Conservation (phyloP, 2,329 filamentous ascomycete species). For the Phyllosticta citrichinensis region DNA sequence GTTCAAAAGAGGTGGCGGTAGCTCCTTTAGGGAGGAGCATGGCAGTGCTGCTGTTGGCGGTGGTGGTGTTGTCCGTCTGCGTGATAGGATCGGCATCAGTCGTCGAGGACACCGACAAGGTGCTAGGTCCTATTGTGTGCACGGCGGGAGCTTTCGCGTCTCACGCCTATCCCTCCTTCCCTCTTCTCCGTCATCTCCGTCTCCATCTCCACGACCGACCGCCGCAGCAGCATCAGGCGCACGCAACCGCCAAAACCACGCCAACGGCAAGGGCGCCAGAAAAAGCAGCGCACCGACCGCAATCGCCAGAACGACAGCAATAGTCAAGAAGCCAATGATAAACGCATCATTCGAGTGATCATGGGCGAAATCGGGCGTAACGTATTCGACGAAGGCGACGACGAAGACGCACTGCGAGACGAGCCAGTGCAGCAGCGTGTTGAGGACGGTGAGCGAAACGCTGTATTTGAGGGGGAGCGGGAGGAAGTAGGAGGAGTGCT, state of each 20-base stretch:
- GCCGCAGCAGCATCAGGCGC: neutral
- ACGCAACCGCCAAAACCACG: slow-evolving; percentile 11
- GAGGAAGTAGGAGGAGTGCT: slow-evolving; percentile 33
- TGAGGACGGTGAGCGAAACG: slow-evolving; percentile 25
- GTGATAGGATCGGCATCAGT: too few species aligned
- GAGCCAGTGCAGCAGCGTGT: slow-evolving; percentile 33
- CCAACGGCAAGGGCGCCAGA: slow-evolving; percentile 5
- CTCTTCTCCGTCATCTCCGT: neutral
- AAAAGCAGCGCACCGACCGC: slow-evolving; percentile 11
- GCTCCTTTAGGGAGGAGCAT: neutral
- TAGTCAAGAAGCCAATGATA: slow-evolving; percentile 5
- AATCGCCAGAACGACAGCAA: slow-evolving; percentile 13
- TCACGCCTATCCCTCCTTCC: too few species aligned
- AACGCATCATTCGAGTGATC: slow-evolving; percentile 6
- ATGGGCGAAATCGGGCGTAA: slow-evolving; percentile 12
- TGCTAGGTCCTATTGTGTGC: too few species aligned
- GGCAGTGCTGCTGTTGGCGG: neutral
- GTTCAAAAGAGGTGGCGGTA: neutral
- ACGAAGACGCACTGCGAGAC: slow-evolving; percentile 35
- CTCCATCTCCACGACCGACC: too few species aligned
- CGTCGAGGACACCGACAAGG: too few species aligned
- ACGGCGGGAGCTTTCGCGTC: too few species aligned
- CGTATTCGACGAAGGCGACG: slow-evolving; percentile 15
- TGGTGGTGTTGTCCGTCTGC: neutral
- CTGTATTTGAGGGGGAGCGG: slow-evolving; percentile 30